phyloP scores from a whole-genome alignment of 2,329 filamentous ascomycete genomes.

The Microdochium trichocladiopsis region DNA sequence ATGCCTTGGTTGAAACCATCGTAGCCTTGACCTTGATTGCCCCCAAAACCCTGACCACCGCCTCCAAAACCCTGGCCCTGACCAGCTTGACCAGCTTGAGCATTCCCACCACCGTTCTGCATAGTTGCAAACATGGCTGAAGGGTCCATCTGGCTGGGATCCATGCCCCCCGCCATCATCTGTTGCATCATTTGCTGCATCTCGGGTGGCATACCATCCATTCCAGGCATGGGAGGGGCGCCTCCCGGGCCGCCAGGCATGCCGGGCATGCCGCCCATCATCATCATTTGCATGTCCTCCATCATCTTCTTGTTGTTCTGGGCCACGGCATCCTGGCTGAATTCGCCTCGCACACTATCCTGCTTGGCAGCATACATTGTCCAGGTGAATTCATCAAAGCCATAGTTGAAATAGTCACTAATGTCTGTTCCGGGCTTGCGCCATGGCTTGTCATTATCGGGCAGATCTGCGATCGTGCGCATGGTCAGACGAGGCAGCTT shows the following conservation, averaged over 20 bases:
- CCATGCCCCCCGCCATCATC: constrained; percentile 60
- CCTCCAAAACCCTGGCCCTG: constrained; percentile 40
- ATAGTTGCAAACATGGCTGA: constrained; percentile 53
- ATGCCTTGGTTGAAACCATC: constrained; percentile 24
- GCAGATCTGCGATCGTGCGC: constrained; percentile 56
- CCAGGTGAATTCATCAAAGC: constrained; percentile 98
- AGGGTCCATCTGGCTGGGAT: constrained; percentile 60
- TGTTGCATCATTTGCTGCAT: constrained; percentile 66
- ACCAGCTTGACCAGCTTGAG: constrained; percentile 35
- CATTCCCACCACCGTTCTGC: constrained; percentile 36
- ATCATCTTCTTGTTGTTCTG: constrained; percentile 72
- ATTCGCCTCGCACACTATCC: constrained; percentile 68
- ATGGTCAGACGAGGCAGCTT: too few relatives aligned
- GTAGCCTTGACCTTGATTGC: constrained; percentile 44
- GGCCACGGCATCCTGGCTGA: constrained; percentile 58
- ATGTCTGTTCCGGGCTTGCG: constrained; percentile 88
- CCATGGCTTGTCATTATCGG: constrained; percentile 88
- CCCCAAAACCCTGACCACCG: constrained; percentile 38
- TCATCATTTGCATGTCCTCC: constrained; percentile 61
- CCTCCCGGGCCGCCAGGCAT: constrained; percentile 20
- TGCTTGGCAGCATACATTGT: constrained; percentile 89
- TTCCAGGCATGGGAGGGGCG: constrained; percentile 39
- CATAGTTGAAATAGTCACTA: constrained; percentile 98
- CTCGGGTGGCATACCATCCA: constrained; percentile 58
- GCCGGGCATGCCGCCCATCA: constrained; percentile 49